A percentile compares a stretch with the other conserved stretches of the same genome.
These are phyloP conservation scores for Geosiphon pyriformis DNA, from an alignment of 192 early-diverging fungal species.

Conservation along the genomic window DNA sequence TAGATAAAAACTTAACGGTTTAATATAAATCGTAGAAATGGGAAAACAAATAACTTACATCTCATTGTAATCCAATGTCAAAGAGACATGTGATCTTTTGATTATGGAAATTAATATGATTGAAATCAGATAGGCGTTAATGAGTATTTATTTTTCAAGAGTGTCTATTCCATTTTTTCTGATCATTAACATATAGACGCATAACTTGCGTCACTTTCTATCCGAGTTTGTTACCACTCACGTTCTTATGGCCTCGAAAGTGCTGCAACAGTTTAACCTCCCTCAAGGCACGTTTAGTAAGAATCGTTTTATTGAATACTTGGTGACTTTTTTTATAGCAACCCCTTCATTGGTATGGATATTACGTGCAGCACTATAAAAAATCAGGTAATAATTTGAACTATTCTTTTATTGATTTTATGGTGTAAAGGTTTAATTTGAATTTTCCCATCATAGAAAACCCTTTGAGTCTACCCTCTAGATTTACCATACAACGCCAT, in stretches of 20 bases:
- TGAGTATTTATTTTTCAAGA: no score
- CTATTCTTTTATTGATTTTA: neutral
- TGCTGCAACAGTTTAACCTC: conserved; percentile 91
- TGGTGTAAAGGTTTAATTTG: neutral
- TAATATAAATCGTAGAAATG: neutral
- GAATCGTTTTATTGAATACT: conserved; percentile 80
- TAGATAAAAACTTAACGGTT: neutral
- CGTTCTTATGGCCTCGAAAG: conserved; percentile 89
- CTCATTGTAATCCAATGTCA: conserved; percentile 79
- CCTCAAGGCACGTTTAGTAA: conserved; percentile 82
- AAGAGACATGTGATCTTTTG: conserved; percentile 68
- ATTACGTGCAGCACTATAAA: conserved; percentile 68
- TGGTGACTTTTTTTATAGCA: conserved; percentile 85
- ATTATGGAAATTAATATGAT: no score
- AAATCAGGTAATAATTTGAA: conserved; percentile 5
- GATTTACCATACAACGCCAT: conserved; percentile 86
- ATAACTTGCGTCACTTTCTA: no score
- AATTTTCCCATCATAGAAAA: no score
- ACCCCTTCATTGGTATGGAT: conserved; percentile 65
- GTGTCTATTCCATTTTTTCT: no score
- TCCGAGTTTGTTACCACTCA: conserved; percentile 22
- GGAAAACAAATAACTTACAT: conserved; percentile 34
- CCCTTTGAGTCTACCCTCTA: neutral
- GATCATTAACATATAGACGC: no score
- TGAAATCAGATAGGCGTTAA: no score